Evolutionary conservation across 192 early-diverging fungal genomes (phyloP).

Genomic region (Dissophora ornata): DNA sequence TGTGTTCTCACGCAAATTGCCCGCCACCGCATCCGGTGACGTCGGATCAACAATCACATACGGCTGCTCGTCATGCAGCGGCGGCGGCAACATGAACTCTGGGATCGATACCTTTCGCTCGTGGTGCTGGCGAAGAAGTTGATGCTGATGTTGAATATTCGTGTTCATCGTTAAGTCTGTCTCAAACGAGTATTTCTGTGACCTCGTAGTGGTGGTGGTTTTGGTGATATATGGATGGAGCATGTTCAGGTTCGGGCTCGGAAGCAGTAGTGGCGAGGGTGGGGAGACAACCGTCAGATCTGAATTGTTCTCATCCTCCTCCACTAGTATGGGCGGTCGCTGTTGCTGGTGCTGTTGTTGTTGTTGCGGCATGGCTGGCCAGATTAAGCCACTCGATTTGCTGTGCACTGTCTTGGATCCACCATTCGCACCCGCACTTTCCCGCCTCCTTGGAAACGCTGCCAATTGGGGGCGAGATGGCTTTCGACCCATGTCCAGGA

Average conservation of each 20-base stretch:
- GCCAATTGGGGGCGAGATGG: too few relatives aligned
- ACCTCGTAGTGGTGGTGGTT: not conserved
- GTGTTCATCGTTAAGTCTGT: too few relatives aligned
- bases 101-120: constrained; percentile 48
- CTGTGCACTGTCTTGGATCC: too few relatives aligned
- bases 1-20: constrained; percentile 21
- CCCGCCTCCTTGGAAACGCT: too few relatives aligned
- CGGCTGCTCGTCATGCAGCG: constrained; percentile 21
- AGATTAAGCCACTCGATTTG: too few relatives aligned
- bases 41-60: constrained; percentile 36
- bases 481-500: too few relatives aligned
- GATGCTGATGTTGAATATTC: too few relatives aligned
- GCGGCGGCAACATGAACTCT: constrained; percentile 38
- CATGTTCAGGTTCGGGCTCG: not conserved
- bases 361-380: not conserved
- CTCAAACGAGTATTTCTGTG: not conserved
- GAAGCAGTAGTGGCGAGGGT: not conserved
- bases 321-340: too few relatives aligned
- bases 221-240: not conserved
- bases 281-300: not conserved
- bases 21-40: not conserved
- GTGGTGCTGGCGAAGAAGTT: constrained; percentile 2
- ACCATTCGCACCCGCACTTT: too few relatives aligned
- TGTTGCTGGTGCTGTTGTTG: not conserved
- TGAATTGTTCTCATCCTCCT: too few relatives aligned